phyloP scores from a whole-genome alignment of 495 filamentous ascomycete genomes.

The Daldinia caldariorum region DNA sequence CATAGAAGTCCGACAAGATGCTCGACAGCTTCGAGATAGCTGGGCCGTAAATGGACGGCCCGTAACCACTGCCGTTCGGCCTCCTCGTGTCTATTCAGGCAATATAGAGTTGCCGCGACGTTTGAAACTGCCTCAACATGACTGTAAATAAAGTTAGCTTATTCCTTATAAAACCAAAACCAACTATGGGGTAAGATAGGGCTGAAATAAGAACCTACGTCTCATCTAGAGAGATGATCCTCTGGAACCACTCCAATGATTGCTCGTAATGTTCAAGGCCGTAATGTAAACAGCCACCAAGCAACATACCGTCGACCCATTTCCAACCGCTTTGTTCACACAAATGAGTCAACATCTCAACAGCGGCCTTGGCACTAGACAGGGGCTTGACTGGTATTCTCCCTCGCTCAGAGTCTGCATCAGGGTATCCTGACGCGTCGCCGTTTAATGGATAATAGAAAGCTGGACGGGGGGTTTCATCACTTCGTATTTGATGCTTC shows the following conservation, averaged over 20 bases:
- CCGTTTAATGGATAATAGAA: constrained; percentile 41
- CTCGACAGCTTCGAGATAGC: constrained; percentile 96
- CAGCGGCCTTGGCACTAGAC: constrained; percentile 69
- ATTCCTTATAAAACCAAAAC: not conserved
- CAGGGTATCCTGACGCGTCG: constrained; percentile 28
- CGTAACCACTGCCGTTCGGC: constrained; percentile 87
- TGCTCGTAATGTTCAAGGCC: constrained; percentile 87
- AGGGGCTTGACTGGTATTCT: constrained; percentile 44
- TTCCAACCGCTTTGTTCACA: constrained; percentile 90
- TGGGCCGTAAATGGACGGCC: constrained; percentile 83
- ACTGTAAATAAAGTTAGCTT: constrained; percentile 56
- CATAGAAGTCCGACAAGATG: constrained; percentile 92
- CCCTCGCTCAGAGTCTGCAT: constrained; percentile 19
- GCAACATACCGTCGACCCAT: constrained; percentile 95
- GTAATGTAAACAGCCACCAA: constrained; percentile 93
- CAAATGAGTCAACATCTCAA: constrained; percentile 82
- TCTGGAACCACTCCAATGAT: constrained; percentile 87
- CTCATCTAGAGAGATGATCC: constrained; percentile 82
- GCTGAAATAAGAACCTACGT: constrained; percentile 63
- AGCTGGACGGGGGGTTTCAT: constrained; percentile 27
- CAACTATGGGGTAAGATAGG: not conserved
- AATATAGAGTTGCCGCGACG: constrained; percentile 86
- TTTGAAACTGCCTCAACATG: constrained; percentile 97
- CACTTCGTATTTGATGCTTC: constrained; percentile 28
- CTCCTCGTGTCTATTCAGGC: constrained; percentile 81